Percentiles rank a stretch among this genome's conserved stretches.
phyloP scores from a whole-genome alignment of 2,329 filamentous ascomycete species.

The Nemania bipapillata region DNA sequence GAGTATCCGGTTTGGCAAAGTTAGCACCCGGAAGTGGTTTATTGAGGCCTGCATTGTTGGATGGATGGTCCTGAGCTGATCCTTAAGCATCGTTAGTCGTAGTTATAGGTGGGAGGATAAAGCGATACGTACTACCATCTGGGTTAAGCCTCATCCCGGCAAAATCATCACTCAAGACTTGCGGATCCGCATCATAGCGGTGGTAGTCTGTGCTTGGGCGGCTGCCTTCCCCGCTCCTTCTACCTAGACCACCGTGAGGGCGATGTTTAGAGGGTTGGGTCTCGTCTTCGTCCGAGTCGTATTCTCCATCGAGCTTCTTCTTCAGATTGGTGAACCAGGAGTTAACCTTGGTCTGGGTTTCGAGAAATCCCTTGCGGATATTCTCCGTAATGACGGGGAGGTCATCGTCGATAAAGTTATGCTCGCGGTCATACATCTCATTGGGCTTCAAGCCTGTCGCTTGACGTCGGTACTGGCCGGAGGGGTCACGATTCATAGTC shows the following conservation, averaged over 20 bases:
- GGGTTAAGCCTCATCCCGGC: constrained; percentile 71
- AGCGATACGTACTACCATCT: constrained; percentile 67
- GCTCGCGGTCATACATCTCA: constrained; percentile 74
- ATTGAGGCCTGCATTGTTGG: constrained; percentile 80
- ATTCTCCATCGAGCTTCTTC: constrained; percentile 92
- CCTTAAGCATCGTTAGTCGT: constrained; percentile 59
- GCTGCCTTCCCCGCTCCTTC: constrained; percentile 69
- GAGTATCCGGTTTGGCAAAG: constrained; percentile 63
- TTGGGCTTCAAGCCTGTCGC: constrained; percentile 66
- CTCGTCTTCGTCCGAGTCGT: constrained; percentile 74
- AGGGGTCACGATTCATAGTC: constrained; percentile 59
- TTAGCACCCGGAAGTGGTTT: constrained; percentile 64
- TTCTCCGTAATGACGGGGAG: constrained; percentile 93
- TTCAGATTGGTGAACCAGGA: constrained; percentile 90
- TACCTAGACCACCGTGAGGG: constrained; percentile 35
- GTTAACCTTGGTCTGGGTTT: constrained; percentile 94
- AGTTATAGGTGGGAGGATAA: constrained; percentile 55
- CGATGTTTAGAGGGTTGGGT: constrained; percentile 52
- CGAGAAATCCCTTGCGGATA: constrained; percentile 90
- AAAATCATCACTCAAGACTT: constrained; percentile 91
- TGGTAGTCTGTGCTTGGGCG: constrained; percentile 87
- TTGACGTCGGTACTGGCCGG: constrained; percentile 55
- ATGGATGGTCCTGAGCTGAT: constrained; percentile 56
- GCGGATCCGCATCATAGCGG: constrained; percentile 93
- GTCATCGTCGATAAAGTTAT: constrained; percentile 95